phyloP scores from a whole-genome alignment of 352 stramenopile genomes.

The Peronospora belbahrii region DNA sequence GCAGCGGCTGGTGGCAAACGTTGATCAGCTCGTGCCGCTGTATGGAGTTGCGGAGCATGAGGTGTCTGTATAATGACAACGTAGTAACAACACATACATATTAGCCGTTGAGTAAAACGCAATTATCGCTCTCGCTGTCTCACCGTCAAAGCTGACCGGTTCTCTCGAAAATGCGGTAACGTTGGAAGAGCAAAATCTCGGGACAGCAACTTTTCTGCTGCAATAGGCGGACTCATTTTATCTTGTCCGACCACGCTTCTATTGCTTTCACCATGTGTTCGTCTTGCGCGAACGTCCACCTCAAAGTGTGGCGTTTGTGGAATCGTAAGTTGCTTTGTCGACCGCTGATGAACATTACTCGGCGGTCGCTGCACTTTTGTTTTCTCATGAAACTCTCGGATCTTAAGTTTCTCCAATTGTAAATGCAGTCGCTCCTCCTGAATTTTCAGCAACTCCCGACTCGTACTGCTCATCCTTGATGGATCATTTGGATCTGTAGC shows the following conservation, averaged over 20 bases:
- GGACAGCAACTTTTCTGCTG: conserved; percentile 31
- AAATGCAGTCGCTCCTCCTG: conserved; percentile 59
- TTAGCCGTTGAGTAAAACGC: conserved; percentile 1
- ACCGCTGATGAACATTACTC: conserved; percentile 64
- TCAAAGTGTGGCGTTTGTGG: conserved; percentile 59
- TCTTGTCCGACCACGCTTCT: conserved; percentile 18
- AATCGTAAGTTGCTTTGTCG: conserved; percentile 74
- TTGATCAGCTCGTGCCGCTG: conserved; percentile 30
- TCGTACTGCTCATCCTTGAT: conserved; percentile 66
- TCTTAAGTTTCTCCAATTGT: conserved; percentile 64
- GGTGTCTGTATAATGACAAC: conserved; percentile 15
- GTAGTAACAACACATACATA: background rate
- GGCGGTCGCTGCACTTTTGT: conserved; percentile 57
- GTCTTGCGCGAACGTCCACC: conserved; percentile 48
- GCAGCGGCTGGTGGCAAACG: conserved; percentile 22
- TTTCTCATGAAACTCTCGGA: conserved; percentile 71
- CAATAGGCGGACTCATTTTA: conserved; percentile 17
- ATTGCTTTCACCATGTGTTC: conserved; percentile 21
- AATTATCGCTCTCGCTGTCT: background rate
- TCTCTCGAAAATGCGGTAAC: conserved; percentile 24
- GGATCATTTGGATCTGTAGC: conserved; percentile 34
- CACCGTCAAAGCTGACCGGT: conserved; percentile 17
- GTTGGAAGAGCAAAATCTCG: conserved; percentile 27
- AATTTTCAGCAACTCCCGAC: conserved; percentile 67
- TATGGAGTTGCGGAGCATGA: conserved; percentile 36